phyloP scores from a whole-genome alignment of 2,329 filamentous ascomycete genomes.

The Rhytidhysteron rufulum region DNA sequence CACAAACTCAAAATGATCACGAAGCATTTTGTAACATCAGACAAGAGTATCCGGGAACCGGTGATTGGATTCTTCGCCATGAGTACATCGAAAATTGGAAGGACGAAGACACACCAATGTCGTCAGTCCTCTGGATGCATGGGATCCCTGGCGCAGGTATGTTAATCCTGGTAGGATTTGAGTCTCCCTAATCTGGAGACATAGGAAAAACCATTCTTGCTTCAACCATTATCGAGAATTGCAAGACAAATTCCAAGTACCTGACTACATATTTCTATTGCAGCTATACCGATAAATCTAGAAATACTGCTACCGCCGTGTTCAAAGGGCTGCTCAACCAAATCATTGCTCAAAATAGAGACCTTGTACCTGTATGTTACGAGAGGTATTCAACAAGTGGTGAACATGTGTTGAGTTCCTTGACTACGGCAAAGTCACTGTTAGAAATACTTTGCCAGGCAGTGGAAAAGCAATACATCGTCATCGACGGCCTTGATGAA shows the following conservation, averaged over 20 bases:
- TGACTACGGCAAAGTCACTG: constrained; percentile 20
- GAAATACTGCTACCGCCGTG: constrained; percentile 24
- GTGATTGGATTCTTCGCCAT: constrained; percentile 29
- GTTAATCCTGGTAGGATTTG: constrained; percentile 1
- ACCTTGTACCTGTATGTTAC: constrained; percentile 25
- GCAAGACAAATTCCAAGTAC: constrained; percentile 7
- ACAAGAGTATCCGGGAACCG: constrained; percentile 15
- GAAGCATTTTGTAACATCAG: constrained; percentile 11
- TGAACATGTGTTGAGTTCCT: constrained; percentile 19
- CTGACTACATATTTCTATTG: constrained; percentile 41
- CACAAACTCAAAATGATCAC: constrained; percentile 15
- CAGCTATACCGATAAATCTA: constrained; percentile 22
- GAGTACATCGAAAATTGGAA: constrained; percentile 18
- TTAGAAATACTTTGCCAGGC: constrained; percentile 27
- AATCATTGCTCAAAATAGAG: constrained; percentile 17
- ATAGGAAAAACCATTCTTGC: constrained; percentile 42
- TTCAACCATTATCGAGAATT: constrained; percentile 35
- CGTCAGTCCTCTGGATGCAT: constrained; percentile 33
- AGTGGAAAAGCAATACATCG: constrained; percentile 27
- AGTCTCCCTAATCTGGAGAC: background rate
- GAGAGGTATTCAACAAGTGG: constrained; percentile 21
- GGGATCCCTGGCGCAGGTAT: constrained; percentile 39
- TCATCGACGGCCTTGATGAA: constrained; percentile 47
- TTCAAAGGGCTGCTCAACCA: constrained; percentile 31
- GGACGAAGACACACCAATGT: constrained; percentile 6